phyloP scores from a whole-genome alignment of 2,329 filamentous ascomycete species.

The Calonectria leucothoes region DNA sequence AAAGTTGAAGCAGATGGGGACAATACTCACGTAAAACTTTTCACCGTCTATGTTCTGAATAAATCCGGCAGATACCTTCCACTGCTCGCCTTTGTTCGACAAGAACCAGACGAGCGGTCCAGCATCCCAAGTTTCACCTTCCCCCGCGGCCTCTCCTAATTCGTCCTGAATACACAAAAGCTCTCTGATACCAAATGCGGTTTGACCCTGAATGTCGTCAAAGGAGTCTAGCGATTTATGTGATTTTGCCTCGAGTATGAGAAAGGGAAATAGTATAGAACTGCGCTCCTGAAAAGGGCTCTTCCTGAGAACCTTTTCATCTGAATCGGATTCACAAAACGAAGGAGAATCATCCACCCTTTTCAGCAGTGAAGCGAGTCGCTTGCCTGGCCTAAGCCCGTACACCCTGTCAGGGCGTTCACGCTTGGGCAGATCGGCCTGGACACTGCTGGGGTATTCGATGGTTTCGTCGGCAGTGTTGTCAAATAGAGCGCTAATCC shows the following conservation, averaged over 20 bases:
- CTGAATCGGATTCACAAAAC: not conserved
- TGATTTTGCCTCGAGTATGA: slow-evolving; percentile 27
- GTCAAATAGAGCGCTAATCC: slow-evolving; percentile 5
- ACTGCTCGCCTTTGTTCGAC: not conserved
- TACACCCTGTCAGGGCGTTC: slow-evolving; percentile 7
- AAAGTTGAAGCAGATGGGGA: not conserved
- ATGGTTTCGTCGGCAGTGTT: not conserved
- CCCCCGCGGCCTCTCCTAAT: not conserved
- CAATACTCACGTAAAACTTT: not conserved
- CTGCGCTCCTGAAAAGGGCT: not conserved
- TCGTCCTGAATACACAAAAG: slow-evolving; percentile 19
- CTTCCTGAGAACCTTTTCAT: not conserved
- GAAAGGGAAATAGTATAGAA: slow-evolving; percentile 23
- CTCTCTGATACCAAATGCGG: slow-evolving; percentile 25
- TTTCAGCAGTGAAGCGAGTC: not conserved
- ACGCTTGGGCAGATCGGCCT: not conserved
- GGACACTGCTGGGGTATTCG: not conserved
- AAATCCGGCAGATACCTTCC: not conserved
- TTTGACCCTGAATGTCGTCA: slow-evolving; percentile 17
- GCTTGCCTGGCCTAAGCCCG: not conserved
- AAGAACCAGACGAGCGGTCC: slow-evolving; percentile 11
- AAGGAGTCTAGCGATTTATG: slow-evolving; percentile 8
- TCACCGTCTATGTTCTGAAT: not conserved
- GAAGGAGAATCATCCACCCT: not conserved
- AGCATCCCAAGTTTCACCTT: not conserved